Evolutionary conservation across 2,329 filamentous ascomycete species (phyloP), one percentile per base, ranked within the genome.

Genomic region (Cyphellophora europaea): DNA sequence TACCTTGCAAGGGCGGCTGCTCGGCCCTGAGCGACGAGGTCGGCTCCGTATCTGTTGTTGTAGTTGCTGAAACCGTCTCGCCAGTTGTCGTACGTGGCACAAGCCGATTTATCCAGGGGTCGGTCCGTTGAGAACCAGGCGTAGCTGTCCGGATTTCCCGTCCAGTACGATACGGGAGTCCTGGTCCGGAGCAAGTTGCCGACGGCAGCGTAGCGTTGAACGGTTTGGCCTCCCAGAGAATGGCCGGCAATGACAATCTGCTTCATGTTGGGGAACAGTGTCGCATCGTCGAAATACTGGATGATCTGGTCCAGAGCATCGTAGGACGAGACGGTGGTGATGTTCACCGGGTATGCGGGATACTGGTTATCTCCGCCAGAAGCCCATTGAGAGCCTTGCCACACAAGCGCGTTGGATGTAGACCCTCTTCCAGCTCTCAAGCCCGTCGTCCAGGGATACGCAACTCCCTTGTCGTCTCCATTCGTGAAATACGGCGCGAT

Each of bases 211-310:
- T 57, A 59, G 10, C 56, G 52, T 16, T 57, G 52, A 5, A 54
- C 50, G 12, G 53, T 54, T 37, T 59, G 56, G 10, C 38, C 55
- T 11, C 55, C 56, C 6, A 56, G 49, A 6, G 53, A 56, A 40
- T 59, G 56, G 21, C 56, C 56, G 33, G 53, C 54, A 18, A 59
- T 44, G 21, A 58, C 54, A 13, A 58, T 56, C 36, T 58, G 55
- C 10, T 55, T 51, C 42, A 59, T 42, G 36, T 56, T 55, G 2
- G 56, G 56, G 35, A 55, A 59, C 12, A 51, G 31, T 2, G 44
- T 41, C 12, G 35, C 40, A 37, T 59, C 49, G 30, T 51, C 53
- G 30, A 55, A 59, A 42, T 54, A 58, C 33, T 52, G 37, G 17
- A 58, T 41, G n/a, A 58, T 44, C 33, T 56, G 51, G 38, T 59